Evolutionary conservation across 176 grass and related monocot species (phyloP).

Genomic region (Oryza longistaminata): DNA sequence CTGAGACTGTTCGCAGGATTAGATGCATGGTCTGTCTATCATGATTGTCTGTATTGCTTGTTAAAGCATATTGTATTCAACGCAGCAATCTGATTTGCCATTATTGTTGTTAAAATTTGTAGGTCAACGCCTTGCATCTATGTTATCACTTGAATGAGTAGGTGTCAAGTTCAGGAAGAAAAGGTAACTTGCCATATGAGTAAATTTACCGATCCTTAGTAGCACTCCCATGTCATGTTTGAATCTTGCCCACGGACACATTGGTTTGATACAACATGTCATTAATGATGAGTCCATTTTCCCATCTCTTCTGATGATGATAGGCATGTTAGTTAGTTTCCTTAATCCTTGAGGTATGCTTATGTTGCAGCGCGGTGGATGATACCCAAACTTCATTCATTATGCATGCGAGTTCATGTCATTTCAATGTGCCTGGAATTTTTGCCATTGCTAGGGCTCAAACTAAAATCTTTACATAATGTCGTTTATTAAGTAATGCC

Average conservation of each 20-base stretch:
- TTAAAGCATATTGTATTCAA: neutral
- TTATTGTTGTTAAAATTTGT: slow-evolving; percentile 28
- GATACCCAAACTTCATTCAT: slow-evolving; percentile 23
- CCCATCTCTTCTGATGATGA: slow-evolving; percentile 5
- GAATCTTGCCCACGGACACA: neutral
- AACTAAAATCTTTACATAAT: slow-evolving; percentile 1
- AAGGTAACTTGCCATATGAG: slow-evolving; percentile 46
- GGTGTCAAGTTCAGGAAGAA: slow-evolving; percentile 91
- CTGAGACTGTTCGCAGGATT: slow-evolving; percentile 81
- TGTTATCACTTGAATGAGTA: slow-evolving; percentile 83
- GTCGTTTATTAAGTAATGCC: slow-evolving; percentile 11
- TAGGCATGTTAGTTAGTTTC: slow-evolving; percentile 3
- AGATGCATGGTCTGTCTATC: neutral
- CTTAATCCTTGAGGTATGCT: neutral
- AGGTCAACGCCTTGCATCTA: slow-evolving; percentile 83
- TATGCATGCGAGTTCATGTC: neutral
- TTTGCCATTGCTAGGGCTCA: neutral
- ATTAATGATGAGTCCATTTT: neutral
- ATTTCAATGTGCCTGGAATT: neutral
- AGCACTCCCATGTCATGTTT: neutral
- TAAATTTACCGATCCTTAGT: neutral
- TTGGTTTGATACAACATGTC: slow-evolving; percentile 7
- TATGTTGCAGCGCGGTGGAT: neutral
- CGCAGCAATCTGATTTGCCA: neutral
- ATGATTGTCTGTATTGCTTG: slow-evolving; percentile 11